A percentile compares a stretch with the other conserved stretches of the same genome.
These are phyloP conservation scores for Thermomucor indicae-seudaticae DNA, from an alignment of 371 early-diverging fungal genomes.

Conservation along the genomic window DNA sequence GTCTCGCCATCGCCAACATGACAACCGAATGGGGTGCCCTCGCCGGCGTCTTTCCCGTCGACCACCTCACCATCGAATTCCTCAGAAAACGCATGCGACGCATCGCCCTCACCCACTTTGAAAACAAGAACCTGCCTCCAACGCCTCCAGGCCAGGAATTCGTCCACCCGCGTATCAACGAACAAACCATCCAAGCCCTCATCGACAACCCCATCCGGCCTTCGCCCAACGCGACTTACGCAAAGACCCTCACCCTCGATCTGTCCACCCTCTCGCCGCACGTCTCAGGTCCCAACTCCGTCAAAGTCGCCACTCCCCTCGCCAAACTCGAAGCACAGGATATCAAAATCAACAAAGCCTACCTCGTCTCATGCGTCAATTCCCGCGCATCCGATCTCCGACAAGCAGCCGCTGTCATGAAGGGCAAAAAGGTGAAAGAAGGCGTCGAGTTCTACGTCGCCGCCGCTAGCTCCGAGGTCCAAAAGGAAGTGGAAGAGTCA, in stretches of 20 bases:
- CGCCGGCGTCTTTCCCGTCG: conserved; percentile 94
- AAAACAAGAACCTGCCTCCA: conserved; percentile 42
- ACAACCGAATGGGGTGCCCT: conserved; percentile 98
- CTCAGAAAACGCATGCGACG: conserved; percentile 62
- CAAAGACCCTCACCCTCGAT: conserved; percentile 85
- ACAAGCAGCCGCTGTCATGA: conserved; percentile 84
- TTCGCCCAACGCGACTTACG: conserved; percentile 71
- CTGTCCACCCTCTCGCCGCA: conserved; percentile 82
- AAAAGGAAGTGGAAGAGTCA: conserved; percentile 73
- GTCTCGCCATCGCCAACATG: conserved; percentile 96
- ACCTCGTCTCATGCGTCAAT: conserved; percentile 93
- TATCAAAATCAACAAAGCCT: conserved; percentile 89
- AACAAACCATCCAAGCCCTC: conserved; percentile 52
- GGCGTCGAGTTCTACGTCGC: conserved; percentile 96
- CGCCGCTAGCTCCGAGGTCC: conserved; percentile 89
- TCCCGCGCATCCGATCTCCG: conserved; percentile 84
- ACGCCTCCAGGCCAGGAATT: conserved; percentile 36
- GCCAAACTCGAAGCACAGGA: conserved; percentile 63
- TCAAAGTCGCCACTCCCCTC: conserved; percentile 85
- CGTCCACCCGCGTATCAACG: conserved; percentile 73
- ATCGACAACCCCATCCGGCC: conserved; percentile 52
- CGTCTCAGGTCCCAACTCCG: conserved; percentile 92
- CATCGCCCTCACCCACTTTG: conserved; percentile 50
- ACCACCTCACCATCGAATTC: conserved; percentile 71
- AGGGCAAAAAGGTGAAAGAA: conserved; percentile 67